Evolutionary conservation across 768 basidiomycete genomes (phyloP).

Genomic region (Xanthoconium purpureum): DNA sequence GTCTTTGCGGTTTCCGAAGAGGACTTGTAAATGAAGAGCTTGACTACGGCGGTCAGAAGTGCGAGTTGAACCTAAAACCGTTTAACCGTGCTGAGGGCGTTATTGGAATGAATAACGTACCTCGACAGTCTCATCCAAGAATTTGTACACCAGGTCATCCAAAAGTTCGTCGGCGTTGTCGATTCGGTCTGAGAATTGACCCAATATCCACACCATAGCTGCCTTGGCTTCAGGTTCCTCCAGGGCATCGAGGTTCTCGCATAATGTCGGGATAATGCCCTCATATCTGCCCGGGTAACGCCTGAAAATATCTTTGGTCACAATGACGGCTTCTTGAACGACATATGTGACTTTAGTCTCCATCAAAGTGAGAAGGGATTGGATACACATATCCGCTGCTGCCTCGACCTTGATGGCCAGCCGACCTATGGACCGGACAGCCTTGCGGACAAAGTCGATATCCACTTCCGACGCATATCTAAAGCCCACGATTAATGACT

Average conservation of each 20-base stretch:
- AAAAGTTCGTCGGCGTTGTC: conserved; percentile 94
- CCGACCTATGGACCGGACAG: conserved; percentile 94
- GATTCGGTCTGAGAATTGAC: conserved; percentile 93
- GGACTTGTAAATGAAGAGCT: conserved; percentile 90
- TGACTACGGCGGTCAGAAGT: conserved; percentile 89
- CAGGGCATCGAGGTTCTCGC: conserved; percentile 85
- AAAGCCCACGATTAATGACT: neutral
- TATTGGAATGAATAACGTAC: conserved; percentile 39
- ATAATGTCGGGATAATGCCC: conserved; percentile 89
- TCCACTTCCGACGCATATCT: conserved; percentile 99
- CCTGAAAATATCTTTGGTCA: conserved; percentile 97
- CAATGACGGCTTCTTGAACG: conserved; percentile 95
- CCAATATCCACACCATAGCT: conserved; percentile 97
- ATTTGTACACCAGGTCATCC: conserved; percentile 86
- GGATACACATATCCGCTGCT: conserved; percentile 88
- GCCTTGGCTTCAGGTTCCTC: conserved; percentile 98
- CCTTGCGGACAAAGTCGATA: conserved; percentile 96
- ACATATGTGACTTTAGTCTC: conserved; percentile 95
- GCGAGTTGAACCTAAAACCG: conserved; percentile 84
- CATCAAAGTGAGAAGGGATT: conserved; percentile 79
- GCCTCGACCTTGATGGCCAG: conserved; percentile 95
- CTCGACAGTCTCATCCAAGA: conserved; percentile 92
- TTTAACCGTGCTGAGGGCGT: neutral
- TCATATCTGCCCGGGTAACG: conserved; percentile 97
- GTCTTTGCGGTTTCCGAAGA: conserved; percentile 81